Evolutionary conservation across 176 grass and related monocot genomes (phyloP).

Genomic region (Phoenix roebelenii): DNA sequence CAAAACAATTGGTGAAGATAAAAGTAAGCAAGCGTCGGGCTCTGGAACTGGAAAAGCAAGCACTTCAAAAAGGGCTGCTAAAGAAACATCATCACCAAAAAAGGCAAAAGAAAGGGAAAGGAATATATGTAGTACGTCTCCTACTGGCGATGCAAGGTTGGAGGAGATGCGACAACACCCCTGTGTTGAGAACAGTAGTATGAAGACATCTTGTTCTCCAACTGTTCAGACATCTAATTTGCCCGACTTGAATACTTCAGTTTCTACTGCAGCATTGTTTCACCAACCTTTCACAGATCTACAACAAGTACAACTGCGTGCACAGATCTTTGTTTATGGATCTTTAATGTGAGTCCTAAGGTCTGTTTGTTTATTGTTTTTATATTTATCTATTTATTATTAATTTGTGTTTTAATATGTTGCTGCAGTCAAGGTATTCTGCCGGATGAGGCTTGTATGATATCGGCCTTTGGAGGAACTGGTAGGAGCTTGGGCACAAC

Average conservation of each 20-base stretch:
- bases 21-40: slow-evolving; percentile 19
- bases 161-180: slow-evolving; percentile 34
- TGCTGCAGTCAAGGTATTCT: slow-evolving; percentile 76
- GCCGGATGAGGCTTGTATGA: slow-evolving; percentile 86
- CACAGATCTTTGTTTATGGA: slow-evolving; percentile 98
- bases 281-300: slow-evolving; percentile 77
- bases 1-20: slow-evolving; percentile 33
- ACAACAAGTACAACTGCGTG: slow-evolving; percentile 84
- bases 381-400: slow-evolving; percentile 18
- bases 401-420: slow-evolving; percentile 25
- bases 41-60: slow-evolving; percentile 13
- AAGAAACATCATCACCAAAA: slow-evolving; percentile 27
- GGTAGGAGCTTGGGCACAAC: slow-evolving; percentile 21
- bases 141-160: slow-evolving; percentile 13
- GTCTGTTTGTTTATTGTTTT: slow-evolving; percentile 20
- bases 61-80: slow-evolving; percentile 13
- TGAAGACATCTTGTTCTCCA: slow-evolving; percentile 31
- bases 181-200: slow-evolving; percentile 29
- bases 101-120: slow-evolving; percentile 42
- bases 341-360: slow-evolving; percentile 79
- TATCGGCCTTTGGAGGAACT: slow-evolving; percentile 85
- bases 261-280: slow-evolving; percentile 37
- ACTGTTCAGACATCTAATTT: slow-evolving; percentile 34
- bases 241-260: slow-evolving; percentile 39
- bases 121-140: slow-evolving; percentile 17